These are phyloP conservation scores for Apiotrichum porosum DNA, from an alignment of 1,284 basidiomycete genomes.

Conservation along the genomic window DNA sequence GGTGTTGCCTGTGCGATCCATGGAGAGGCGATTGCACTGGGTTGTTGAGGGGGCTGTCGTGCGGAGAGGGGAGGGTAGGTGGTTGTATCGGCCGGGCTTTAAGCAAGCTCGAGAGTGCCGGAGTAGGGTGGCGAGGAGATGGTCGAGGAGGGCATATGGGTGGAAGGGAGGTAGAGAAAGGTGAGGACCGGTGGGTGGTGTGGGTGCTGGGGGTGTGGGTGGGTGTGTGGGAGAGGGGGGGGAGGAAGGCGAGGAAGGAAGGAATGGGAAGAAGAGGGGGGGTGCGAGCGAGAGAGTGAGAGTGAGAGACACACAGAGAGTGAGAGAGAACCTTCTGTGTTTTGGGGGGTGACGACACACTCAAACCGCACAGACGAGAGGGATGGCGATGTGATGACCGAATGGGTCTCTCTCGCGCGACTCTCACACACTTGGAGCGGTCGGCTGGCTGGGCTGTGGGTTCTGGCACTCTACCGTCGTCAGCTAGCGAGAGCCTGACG, in stretches of 20 bases:
- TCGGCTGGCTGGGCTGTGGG: no score
- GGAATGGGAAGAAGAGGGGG: background rate
- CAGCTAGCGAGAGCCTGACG: no score
- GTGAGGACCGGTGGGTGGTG: constrained; percentile 1
- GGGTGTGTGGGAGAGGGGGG: constrained; percentile 1
- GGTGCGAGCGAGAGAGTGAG: background rate
- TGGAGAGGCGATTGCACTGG: constrained; percentile 15
- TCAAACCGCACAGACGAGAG: no score
- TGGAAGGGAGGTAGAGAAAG: no score
- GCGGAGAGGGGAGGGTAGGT: background rate
- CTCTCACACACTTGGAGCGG: no score
- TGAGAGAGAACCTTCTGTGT: no score
- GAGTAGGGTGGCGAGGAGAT: background rate
- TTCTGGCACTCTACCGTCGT: no score
- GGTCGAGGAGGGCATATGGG: no score
- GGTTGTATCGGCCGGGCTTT: background rate
- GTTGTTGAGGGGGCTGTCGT: background rate
- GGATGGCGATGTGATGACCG: no score
- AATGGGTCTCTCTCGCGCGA: no score
- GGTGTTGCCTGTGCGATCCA: constrained; percentile 23
- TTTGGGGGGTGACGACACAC: no score
- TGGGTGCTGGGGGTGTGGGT: background rate
- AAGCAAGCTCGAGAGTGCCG: background rate
- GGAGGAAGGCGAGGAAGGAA: background rate
- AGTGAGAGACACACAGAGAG: background rate